Conservation (phyloP, 2,329 filamentous ascomycete species). For the Colletotrichum costaricense region DNA sequence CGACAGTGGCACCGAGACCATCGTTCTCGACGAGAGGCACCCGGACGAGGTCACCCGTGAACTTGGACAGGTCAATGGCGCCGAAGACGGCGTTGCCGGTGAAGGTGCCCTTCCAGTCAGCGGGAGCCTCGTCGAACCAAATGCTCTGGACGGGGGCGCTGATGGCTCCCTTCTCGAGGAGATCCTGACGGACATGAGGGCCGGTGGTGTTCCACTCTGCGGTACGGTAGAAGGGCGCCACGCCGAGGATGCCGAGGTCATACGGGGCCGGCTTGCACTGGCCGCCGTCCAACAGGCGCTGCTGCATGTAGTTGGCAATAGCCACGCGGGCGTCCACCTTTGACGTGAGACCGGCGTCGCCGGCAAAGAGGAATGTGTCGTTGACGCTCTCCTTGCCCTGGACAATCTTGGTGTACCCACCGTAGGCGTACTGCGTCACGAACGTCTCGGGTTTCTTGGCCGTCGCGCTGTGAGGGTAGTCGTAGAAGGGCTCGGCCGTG, state of each 20-base stretch:
- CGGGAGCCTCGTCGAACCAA: conserved; percentile 29
- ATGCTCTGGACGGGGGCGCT: conserved; percentile 31
- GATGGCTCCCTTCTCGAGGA: conserved; percentile 21
- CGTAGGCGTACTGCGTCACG: conserved; percentile 12
- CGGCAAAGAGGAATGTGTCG: conserved; percentile 21
- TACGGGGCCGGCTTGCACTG: conserved; percentile 17
- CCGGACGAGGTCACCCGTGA: conserved; percentile 14
- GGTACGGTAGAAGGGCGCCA: conserved; percentile 24
- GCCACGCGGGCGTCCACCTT: conserved; percentile 4
- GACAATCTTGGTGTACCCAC: conserved; percentile 27
- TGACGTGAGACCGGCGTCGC: conserved; percentile 7
- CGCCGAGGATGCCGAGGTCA: conserved; percentile 24
- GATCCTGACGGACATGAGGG: conserved; percentile 24
- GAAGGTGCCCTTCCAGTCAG: conserved; percentile 22
- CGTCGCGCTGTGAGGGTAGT: conserved; percentile 23
- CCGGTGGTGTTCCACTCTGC: conserved; percentile 27
- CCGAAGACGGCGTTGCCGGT: conserved; percentile 28
- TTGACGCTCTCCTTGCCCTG: conserved; percentile 18
- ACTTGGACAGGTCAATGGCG: conserved; percentile 25
- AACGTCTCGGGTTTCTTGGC: conserved; percentile 22
- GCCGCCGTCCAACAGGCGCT: conserved; percentile 11
- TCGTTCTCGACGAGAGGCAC: conserved; percentile 18
- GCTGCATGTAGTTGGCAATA: conserved; percentile 25
- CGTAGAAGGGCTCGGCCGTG: conserved; percentile 27
- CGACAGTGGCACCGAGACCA: conserved; percentile 15